Base-by-base conservation (phyloP, 2,329 filamentous ascomycete genomes). In the Chrysoporthe cubensis region DNA sequence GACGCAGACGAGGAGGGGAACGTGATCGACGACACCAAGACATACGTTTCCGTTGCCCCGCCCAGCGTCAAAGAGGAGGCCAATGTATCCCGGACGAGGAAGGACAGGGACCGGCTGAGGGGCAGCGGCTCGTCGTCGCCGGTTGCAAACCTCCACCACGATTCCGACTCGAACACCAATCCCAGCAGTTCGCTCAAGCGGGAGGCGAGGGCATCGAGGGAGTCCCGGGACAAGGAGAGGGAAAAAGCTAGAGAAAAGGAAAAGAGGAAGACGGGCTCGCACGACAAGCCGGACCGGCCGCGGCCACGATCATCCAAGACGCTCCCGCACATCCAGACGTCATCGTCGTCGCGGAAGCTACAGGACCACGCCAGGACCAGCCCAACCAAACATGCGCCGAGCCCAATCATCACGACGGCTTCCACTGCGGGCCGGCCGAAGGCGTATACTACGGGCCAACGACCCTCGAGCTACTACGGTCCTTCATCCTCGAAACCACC, bases 1-100 rank as follows among this genome's bases (percentile, higher is more conserved):
- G 85, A 87, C 66, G 83, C 78, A 59, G 83, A 86, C 73, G 84
- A 86, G 62, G 77, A 79, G 14, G 83, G 80, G 52, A 82, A 81
- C 65, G 75, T 79, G 46, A 74, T 80, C 21, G 75, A 78, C 63
- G 78, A 75, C 58, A 79, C 79, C 26, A 75, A 74, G 69, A 76
- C 78, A 68, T 87, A 86, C 76, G 85, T 77, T 44, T 85, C 83
- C 42, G 76, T 80, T 64, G 81, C 78, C n/a, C 65, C 67, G 37
- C 76, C 80, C 42, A 82, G 80, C 71, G 81, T 73, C 62, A 85
- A 83, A 70, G 81, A 86, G 72, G 80, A 80, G 43, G 81, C 85
- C 73, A 87, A 87, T 74, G 86, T 82, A 26, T 76, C 84, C 70
- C 84, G 81, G 74, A 78, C 82, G 56, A 81, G 83, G 69, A 81